Evolutionary conservation across 805 yeast species (phyloP).

Genomic region (Starmera dryadoides): DNA sequence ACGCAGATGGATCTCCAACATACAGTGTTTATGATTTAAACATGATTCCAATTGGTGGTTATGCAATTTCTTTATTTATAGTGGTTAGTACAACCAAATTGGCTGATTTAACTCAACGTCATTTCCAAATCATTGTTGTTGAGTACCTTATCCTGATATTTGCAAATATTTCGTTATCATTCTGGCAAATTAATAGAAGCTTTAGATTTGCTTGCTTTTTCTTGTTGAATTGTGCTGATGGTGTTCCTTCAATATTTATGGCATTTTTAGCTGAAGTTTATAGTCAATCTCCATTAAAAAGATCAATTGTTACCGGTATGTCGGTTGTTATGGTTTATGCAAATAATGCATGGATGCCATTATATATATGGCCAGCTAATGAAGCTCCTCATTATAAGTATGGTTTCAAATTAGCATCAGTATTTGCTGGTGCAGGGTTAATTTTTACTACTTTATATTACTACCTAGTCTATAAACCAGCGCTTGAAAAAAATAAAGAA

Average conservation of each 20-base stretch:
- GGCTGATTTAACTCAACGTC: background rate
- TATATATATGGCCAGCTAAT: slow-evolving; percentile 32
- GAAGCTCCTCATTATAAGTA: slow-evolving; percentile 32
- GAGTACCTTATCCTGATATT: background rate
- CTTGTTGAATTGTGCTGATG: background rate
- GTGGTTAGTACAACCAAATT: background rate
- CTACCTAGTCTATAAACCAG: background rate
- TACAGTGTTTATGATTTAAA: background rate
- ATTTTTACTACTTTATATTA: background rate
- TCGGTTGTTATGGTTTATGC: slow-evolving; percentile 34
- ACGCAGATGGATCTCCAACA: slow-evolving; percentile 6
- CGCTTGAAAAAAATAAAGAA: background rate
- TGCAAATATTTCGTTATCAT: slow-evolving; percentile 1
- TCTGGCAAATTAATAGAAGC: background rate
- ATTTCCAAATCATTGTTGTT: background rate
- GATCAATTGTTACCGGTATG: slow-evolving; percentile 29
- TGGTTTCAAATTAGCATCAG: slow-evolving; percentile 11
- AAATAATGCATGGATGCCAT: slow-evolving; percentile 32
- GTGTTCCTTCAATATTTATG: background rate
- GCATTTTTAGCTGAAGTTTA: background rate
- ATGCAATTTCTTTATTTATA: background rate
- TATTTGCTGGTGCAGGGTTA: background rate
- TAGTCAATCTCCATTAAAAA: slow-evolving; percentile 25
- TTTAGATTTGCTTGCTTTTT: background rate
- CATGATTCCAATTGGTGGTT: background rate